phyloP scores from a whole-genome alignment of 495 filamentous ascomycete genomes.

The Annulohypoxylon nitens region DNA sequence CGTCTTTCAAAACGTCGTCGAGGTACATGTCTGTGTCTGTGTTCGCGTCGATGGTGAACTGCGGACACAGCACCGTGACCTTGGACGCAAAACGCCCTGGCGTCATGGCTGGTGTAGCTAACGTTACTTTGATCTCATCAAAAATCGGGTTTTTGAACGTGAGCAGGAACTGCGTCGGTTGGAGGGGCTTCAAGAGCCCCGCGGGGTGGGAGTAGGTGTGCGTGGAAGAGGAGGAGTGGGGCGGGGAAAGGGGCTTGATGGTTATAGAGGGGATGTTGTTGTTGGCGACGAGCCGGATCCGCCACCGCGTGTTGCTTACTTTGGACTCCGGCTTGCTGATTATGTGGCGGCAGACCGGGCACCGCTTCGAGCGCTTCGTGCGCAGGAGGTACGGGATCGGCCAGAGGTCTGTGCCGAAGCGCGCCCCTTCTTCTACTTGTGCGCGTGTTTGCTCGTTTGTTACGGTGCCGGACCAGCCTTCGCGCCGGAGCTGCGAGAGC shows the following conservation, averaged over 20 bases:
- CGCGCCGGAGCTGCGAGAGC: constrained; percentile 59
- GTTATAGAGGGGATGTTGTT: constrained; percentile 87
- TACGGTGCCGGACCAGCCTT: constrained; percentile 59
- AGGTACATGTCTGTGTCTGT: constrained; percentile 80
- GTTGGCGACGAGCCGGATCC: constrained; percentile 88
- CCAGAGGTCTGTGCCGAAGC: constrained; percentile 76
- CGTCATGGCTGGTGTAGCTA: constrained; percentile 85
- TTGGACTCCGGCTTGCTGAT: constrained; percentile 95
- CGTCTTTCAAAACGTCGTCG: constrained; percentile 84
- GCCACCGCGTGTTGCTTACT: constrained; percentile 84
- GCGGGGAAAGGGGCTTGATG: constrained; percentile 72
- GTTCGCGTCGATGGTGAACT: constrained; percentile 95
- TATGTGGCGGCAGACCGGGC: constrained; percentile 91
- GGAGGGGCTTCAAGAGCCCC: constrained; percentile 69
- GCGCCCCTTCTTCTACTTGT: constrained; percentile 65
- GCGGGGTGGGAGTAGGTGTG: constrained; percentile 15
- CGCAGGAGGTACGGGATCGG: constrained; percentile 84
- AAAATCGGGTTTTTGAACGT: constrained; percentile 95
- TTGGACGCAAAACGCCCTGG: constrained; percentile 81
- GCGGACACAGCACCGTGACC: constrained; percentile 92
- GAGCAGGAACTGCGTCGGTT: constrained; percentile 83
- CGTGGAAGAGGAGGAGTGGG: constrained; percentile 20
- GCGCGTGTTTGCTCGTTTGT: constrained; percentile 52
- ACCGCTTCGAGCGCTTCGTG: constrained; percentile 94
- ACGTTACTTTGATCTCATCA: constrained; percentile 85